phyloP scores from a whole-genome alignment of 129 eudicot genomes.

The Mikania micrantha region DNA sequence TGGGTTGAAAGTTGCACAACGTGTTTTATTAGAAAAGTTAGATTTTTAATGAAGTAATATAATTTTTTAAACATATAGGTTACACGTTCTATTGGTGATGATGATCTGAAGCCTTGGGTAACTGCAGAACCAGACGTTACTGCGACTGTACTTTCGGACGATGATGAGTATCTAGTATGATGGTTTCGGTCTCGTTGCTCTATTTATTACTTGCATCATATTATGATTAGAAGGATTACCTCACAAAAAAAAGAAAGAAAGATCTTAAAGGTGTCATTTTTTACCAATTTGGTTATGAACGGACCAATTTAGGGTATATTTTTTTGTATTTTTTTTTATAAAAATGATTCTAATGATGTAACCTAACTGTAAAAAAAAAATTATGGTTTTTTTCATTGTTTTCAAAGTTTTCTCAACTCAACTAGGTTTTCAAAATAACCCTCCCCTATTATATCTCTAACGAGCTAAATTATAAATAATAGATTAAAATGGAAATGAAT shows the following conservation, averaged over 20 bases:
- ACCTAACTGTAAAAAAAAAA: no score
- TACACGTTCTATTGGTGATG: constrained; percentile 96
- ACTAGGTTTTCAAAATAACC: no score
- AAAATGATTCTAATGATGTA: no score
- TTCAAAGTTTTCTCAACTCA: no score
- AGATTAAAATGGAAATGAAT: not conserved
- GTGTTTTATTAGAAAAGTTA: no score
- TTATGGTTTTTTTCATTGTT: no score
- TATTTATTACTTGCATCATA: not conserved
- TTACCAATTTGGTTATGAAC: not conserved
- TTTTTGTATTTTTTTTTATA: no score
- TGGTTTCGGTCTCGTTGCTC: constrained; percentile 1
- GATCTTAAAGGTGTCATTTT: not conserved
- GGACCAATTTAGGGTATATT: not conserved
- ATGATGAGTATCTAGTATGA: constrained; percentile 82
- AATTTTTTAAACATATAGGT: constrained; percentile 38
- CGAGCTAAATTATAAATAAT: not conserved
- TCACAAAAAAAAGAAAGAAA: not conserved
- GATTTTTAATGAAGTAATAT: not conserved
- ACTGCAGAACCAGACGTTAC: constrained; percentile 98
- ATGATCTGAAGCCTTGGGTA: constrained; percentile 93
- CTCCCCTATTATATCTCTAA: no score
- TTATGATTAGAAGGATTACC: not conserved
- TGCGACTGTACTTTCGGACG: constrained; percentile 47
- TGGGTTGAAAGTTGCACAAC: not conserved